Evolutionary conservation across 306 rosid species (phyloP).

Genomic region (Rubus idaeus): DNA sequence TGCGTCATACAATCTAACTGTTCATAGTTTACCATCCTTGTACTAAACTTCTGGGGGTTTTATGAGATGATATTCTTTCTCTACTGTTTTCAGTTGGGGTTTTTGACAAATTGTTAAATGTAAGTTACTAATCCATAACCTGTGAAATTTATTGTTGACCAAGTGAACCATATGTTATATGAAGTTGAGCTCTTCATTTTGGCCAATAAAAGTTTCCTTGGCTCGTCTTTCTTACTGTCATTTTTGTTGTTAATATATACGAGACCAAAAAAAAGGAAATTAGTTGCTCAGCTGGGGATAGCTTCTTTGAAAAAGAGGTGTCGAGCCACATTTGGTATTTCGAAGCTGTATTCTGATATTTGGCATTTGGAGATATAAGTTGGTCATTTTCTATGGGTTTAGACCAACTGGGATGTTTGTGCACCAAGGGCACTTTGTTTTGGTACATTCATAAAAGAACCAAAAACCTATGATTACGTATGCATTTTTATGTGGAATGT

Average conservation of each 20-base stretch:
- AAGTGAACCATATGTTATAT: not conserved
- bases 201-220: not conserved
- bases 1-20: not conserved
- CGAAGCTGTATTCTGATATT: not conserved
- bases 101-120: not conserved
- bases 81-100: not conserved
- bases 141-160: not conserved
- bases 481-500: not conserved
- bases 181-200: not conserved
- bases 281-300: not conserved
- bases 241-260: not conserved
- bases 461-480: not conserved
- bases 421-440: not conserved
- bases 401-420: not conserved
- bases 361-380: not conserved
- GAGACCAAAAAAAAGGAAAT: not conserved
- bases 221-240: not conserved
- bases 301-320: not conserved
- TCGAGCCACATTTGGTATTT: too few species aligned
- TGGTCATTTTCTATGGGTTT: not conserved
- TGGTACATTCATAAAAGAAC: not conserved
- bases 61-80: not conserved
- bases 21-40: slow-evolving; percentile 10
- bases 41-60: slow-evolving; percentile 4
- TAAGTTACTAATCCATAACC: not conserved